These are phyloP conservation scores for Lenwebbia sp. DNA, from an alignment of 345 rosid genomes.

Conservation along the genomic window DNA sequence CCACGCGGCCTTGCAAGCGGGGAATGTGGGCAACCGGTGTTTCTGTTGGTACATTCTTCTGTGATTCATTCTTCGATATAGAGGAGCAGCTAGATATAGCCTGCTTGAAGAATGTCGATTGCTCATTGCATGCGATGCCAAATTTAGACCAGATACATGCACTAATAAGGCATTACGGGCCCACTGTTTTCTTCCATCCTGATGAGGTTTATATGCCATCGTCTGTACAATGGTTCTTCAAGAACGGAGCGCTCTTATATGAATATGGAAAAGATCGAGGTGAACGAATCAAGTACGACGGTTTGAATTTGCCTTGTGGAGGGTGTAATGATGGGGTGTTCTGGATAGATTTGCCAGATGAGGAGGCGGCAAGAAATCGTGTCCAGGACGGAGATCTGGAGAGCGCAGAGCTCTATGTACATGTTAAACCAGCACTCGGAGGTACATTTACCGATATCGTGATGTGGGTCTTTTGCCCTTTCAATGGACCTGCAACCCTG, in stretches of 20 bases:
- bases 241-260: slow-evolving; percentile 65
- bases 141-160: slow-evolving; percentile 68
- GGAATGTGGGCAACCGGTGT: slow-evolving; percentile 67
- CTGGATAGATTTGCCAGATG: slow-evolving; percentile 76
- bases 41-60: slow-evolving; percentile 75
- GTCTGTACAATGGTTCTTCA: slow-evolving; percentile 82
- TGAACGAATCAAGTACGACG: slow-evolving; percentile 35
- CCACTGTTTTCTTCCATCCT: slow-evolving; percentile 83
- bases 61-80: slow-evolving; percentile 27
- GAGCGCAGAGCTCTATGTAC: slow-evolving; percentile 75
- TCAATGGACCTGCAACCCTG: slow-evolving; percentile 80
- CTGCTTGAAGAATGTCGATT: slow-evolving; percentile 71
- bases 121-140: slow-evolving; percentile 57
- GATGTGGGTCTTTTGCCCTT: slow-evolving; percentile 93
- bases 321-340: slow-evolving; percentile 58
- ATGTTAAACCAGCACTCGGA: slow-evolving; percentile 79
- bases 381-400: slow-evolving; percentile 55
- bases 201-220: slow-evolving; percentile 83
- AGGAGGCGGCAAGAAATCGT: slow-evolving; percentile 36
- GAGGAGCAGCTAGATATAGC: slow-evolving; percentile 35
- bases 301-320: slow-evolving; percentile 63
- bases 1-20: slow-evolving; percentile 50
- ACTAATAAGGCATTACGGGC: slow-evolving; percentile 63
- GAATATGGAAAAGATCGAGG: slow-evolving; percentile 32
- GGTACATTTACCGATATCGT: slow-evolving; percentile 84